Conservation (phyloP, 495 filamentous ascomycete genomes). For the Tuber umbilicatum region DNA sequence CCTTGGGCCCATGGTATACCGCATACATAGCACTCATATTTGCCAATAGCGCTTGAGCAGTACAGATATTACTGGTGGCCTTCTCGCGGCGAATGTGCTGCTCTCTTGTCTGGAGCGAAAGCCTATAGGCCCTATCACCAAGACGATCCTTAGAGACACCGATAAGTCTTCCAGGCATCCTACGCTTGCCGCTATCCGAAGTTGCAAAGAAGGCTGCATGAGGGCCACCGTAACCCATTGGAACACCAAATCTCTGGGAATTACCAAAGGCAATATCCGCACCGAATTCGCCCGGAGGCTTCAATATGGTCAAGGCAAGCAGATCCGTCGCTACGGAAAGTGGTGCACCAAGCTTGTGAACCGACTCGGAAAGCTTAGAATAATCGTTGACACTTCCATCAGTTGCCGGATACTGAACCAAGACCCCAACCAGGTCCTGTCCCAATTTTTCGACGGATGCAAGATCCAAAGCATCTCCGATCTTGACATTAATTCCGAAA, state of each 20-base stretch:
- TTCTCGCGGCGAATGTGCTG: conserved; percentile 97
- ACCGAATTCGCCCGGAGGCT: conserved; percentile 90
- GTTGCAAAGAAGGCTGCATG: conserved; percentile 98
- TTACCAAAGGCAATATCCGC: conserved; percentile 96
- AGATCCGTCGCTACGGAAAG: conserved; percentile 90
- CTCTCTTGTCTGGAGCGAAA: conserved; percentile 90
- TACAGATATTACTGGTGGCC: conserved; percentile 98
- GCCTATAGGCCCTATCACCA: conserved; percentile 73
- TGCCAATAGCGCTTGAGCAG: conserved; percentile 86
- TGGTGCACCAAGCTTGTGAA: conserved; percentile 72
- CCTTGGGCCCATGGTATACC: conserved; percentile 88
- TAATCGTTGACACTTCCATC: conserved; percentile 76
- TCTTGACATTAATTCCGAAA: conserved; percentile 74
- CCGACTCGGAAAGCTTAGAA: conserved; percentile 61
- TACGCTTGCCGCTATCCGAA: conserved; percentile 85
- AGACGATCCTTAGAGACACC: conserved; percentile 89
- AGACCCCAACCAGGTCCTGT: conserved; percentile 78
- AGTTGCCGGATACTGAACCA: conserved; percentile 93
- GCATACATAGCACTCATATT: conserved; percentile 98
- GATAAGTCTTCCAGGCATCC: conserved; percentile 88
- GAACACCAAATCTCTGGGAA: conserved; percentile 90
- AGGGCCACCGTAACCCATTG: conserved; percentile 88
- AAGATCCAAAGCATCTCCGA: conserved; percentile 60
- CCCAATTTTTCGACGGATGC: conserved; percentile 60
- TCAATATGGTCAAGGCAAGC: conserved; percentile 79